Evolutionary conservation across 164 flowering plant genomes (phyloP).

Genomic region (Cinnamomum chago): DNA sequence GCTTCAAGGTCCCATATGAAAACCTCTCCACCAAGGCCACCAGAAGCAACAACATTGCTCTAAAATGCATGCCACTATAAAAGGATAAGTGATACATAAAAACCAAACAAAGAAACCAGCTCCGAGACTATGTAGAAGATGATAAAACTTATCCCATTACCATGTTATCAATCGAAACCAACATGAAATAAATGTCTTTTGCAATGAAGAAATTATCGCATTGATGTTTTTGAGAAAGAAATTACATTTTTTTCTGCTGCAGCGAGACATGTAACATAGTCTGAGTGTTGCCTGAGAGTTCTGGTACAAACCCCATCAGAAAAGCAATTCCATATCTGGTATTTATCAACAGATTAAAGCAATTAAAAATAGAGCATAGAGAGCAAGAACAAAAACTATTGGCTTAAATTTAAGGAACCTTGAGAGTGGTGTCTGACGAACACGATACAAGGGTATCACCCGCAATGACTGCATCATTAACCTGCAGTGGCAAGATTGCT

Average conservation of each 20-base stretch:
- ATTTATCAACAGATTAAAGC: slow-evolving; percentile 4
- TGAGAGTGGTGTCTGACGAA: slow-evolving; percentile 89
- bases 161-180: slow-evolving; percentile 3
- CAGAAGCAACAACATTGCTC: slow-evolving; percentile 94
- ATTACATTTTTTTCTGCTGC: slow-evolving; percentile 81
- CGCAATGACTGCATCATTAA: slow-evolving; percentile 82
- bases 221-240: slow-evolving; percentile 20
- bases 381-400: slow-evolving; percentile 8
- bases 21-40: slow-evolving; percentile 99
- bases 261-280: slow-evolving; percentile 92
- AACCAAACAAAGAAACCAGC: slow-evolving; percentile 5
- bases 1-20: slow-evolving; percentile 98
- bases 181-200: neutral
- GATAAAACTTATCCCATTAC: neutral
- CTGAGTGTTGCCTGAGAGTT: slow-evolving; percentile 87
- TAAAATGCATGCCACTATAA: slow-evolving; percentile 73
- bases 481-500: slow-evolving; percentile 44
- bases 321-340: slow-evolving; percentile 77
- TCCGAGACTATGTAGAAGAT: neutral
- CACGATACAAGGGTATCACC: slow-evolving; percentile 90
- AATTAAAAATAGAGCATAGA: slow-evolving; percentile 9
- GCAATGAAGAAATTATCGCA: slow-evolving; percentile 10
- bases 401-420: slow-evolving; percentile 41
- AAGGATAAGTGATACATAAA: slow-evolving; percentile 45
- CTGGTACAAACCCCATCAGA: slow-evolving; percentile 70